Percentiles rank a stretch among this genome's conserved stretches.
Conservation (phyloP, 2,329 filamentous ascomycete species). For the Colletotrichum sublineola region DNA sequence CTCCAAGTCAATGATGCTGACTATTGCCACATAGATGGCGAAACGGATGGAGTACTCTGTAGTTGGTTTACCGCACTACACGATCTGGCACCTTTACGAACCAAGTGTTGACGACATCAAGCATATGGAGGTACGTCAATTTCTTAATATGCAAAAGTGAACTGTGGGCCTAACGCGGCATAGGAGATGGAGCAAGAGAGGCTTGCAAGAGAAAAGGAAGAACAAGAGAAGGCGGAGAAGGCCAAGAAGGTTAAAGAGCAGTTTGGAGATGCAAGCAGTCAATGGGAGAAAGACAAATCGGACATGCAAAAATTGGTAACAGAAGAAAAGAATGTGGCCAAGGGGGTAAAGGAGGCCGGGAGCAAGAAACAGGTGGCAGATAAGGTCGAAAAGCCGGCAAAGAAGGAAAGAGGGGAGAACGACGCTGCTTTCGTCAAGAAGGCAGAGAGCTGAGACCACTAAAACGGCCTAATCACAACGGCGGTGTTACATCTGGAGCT, state of each 20-base stretch:
- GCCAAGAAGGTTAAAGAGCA: conserved; percentile 84
- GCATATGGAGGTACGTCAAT: conserved; percentile 83
- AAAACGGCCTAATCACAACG: neutral
- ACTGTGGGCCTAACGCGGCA: conserved; percentile 38
- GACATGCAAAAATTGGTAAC: conserved; percentile 77
- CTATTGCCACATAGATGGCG: conserved; percentile 78
- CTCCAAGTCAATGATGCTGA: conserved; percentile 32
- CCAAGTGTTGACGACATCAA: conserved; percentile 97
- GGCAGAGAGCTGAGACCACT: conserved; percentile 13
- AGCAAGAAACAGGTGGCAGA: conserved; percentile 40
- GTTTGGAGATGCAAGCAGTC: conserved; percentile 80
- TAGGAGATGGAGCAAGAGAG: conserved; percentile 95
- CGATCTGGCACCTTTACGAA: conserved; percentile 99
- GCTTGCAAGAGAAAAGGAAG: conserved; percentile 82
- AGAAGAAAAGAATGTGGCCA: conserved; percentile 35
- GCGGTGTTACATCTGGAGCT: neutral
- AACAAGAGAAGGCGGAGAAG: conserved; percentile 78
- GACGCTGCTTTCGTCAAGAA: conserved; percentile 20
- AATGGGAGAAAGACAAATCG: conserved; percentile 93
- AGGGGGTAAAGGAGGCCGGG: conserved; percentile 29
- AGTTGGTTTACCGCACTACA: conserved; percentile 95
- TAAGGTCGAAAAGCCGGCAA: conserved; percentile 41
- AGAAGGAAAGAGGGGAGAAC: conserved; percentile 6
- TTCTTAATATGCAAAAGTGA: neutral
- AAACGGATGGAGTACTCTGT: conserved; percentile 97